Evolutionary conservation across 2,329 filamentous ascomycete species (phyloP).

Genomic region (Cucurbitaria berberidis): DNA sequence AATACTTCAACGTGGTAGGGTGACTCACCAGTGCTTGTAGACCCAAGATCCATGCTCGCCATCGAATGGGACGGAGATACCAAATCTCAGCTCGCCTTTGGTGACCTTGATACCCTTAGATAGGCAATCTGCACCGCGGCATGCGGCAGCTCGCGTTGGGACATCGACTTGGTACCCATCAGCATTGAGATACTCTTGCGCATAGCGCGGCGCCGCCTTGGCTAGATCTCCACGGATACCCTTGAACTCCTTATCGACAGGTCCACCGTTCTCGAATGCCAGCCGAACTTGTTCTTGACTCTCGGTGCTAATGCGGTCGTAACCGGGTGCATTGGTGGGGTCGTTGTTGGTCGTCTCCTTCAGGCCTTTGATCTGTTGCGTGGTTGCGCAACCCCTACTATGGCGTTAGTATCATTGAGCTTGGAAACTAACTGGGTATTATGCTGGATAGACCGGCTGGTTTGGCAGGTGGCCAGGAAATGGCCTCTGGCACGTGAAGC

Average conservation of each 20-base stretch:
- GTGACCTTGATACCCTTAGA: constrained; percentile 69
- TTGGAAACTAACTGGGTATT: not conserved
- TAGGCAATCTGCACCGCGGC: constrained; percentile 75
- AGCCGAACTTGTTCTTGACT: constrained; percentile 73
- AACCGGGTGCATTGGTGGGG: constrained; percentile 74
- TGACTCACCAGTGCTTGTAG: constrained; percentile 86
- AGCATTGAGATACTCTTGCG: constrained; percentile 17
- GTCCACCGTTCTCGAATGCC: constrained; percentile 74
- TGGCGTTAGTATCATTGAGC: not conserved
- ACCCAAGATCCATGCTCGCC: constrained; percentile 64
- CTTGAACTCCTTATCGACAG: constrained; percentile 82
- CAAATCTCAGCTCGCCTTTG: constrained; percentile 82
- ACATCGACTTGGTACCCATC: constrained; percentile 27
- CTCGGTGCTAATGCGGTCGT: constrained; percentile 72
- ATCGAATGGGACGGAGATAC: constrained; percentile 51
- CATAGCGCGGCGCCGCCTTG: constrained; percentile 1
- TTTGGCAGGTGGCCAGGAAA: not conserved
- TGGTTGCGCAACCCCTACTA: constrained; percentile 84
- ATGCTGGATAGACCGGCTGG: not conserved
- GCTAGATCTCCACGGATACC: constrained; percentile 64
- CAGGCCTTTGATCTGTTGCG: constrained; percentile 69
- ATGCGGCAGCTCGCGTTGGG: constrained; percentile 60
- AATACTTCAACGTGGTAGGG: constrained; percentile 14
- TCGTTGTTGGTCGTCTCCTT: constrained; percentile 63
- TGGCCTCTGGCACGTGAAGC: too few species aligned